Evolutionary conservation across 352 stramenopile genomes (phyloP), one percentile per base, ranked within the genome.

Genomic region (Pythium coloratum): DNA sequence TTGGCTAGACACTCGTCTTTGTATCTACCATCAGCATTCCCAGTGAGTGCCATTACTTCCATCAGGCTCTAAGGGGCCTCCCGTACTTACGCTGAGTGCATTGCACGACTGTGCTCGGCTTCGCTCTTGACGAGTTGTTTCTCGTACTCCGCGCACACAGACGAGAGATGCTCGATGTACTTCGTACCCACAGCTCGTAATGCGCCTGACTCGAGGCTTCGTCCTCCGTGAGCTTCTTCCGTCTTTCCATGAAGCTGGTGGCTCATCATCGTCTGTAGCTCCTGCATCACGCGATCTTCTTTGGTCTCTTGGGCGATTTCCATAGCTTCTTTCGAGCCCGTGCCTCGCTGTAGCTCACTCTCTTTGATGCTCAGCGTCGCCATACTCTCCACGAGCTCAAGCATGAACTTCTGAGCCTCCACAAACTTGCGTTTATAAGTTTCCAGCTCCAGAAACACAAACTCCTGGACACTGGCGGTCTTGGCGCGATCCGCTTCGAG

Each of bases 361-460:
- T 86, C 77, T 40, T 70, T 70, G 28, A 89, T 13, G 24, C 71
- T 79, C 16, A 89, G 32, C 0, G 47, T 40, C 0, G 82, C 88
- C 58, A 88, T 71, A 18, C 71, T 46, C 62, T 89, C 79, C 6
- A 89, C 55, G 4, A 88, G 42, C 28, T 80, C 73, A 32, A 89
- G 76, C 28, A 88, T 76, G 59, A 75, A 75, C 16, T 84, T 70
- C 20, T 89, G 82, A 3, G 71, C 70, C 32, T 89, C 76, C 12
- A 85, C 64, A 51, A 78, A 81, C 63, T 89, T 73, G 44, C 72
- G 66, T 24, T 84, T 81, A 70, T 79, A 87, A 28, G 57, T 59
- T 32, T 87, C 77, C 3, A 91, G 70, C 55, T 91, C 79, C 2
- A 69, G 62, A 54, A 88, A 88, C 2, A 86, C 71, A 13, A 73